Conservation (phyloP, 805 yeast species). For the Hermanozyma aechmeae region DNA sequence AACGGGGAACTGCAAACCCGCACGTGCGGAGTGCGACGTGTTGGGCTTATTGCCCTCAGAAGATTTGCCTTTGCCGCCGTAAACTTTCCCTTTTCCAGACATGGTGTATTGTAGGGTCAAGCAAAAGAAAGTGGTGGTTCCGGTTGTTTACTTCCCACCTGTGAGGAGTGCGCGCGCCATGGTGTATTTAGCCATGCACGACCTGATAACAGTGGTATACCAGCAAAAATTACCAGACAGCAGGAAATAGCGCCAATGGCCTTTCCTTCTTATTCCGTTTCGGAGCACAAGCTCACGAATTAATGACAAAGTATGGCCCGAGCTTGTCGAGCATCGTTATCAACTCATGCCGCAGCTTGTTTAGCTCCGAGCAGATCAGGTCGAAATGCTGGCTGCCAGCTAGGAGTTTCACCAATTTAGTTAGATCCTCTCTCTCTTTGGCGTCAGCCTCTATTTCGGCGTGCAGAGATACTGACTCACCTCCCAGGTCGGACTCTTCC, state of each 20-base stretch:
- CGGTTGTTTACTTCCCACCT: too few relatives aligned
- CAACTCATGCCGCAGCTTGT: conserved; percentile 45
- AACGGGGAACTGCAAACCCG: conserved; percentile 94
- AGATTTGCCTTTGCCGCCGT: conserved; percentile 95
- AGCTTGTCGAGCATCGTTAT: conserved; percentile 34
- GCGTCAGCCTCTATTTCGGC: conserved; percentile 2
- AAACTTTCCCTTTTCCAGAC: conserved; percentile 84
- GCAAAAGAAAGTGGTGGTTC: too few relatives aligned
- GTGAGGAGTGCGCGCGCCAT: too few relatives aligned
- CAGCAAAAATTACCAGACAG: too few relatives aligned
- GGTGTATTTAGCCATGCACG: too few relatives aligned
- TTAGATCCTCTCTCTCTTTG: conserved; percentile 15
- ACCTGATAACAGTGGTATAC: too few relatives aligned
- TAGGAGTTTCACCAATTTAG: conserved; percentile 34
- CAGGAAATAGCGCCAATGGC: too few relatives aligned
- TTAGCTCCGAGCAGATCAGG: conserved; percentile 61
- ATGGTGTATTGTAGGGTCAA: too few relatives aligned
- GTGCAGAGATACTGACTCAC: background rate
- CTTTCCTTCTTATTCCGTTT: too few relatives aligned
- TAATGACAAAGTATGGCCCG: conserved; percentile 27
- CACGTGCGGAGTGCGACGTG: conserved; percentile 88
- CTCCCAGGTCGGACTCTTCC: background rate
- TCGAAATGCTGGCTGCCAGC: conserved; percentile 50
- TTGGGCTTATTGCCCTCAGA: conserved; percentile 61
- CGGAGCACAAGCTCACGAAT: too few relatives aligned